phyloP scores from a whole-genome alignment of 1,284 basidiomycete genomes.

The Filobasidium uniguttulatum region DNA sequence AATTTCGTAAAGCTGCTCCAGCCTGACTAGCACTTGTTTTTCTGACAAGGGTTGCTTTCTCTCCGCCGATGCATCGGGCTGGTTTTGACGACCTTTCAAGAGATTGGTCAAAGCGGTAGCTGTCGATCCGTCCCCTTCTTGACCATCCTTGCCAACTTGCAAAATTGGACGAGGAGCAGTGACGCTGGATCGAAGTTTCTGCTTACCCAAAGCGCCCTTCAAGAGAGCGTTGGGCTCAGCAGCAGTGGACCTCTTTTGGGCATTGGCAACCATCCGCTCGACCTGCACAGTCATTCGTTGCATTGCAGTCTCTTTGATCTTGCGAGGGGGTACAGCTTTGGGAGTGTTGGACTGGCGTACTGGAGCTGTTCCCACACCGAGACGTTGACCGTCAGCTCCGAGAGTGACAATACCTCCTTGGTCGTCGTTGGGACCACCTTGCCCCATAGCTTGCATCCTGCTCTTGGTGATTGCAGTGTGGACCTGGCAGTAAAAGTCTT shows the following conservation, averaged over 20 bases:
- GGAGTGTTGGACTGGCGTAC: slow-evolving; percentile 46
- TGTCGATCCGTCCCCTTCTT: slow-evolving; percentile 32
- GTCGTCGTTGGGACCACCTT: slow-evolving; percentile 25
- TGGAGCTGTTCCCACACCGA: slow-evolving; percentile 71
- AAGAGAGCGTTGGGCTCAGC: slow-evolving; percentile 41
- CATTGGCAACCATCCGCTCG: slow-evolving; percentile 86
- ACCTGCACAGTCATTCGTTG: slow-evolving; percentile 95
- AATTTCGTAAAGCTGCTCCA: slow-evolving; percentile 78
- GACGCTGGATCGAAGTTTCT: slow-evolving; percentile 68
- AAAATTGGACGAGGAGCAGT: slow-evolving; percentile 91
- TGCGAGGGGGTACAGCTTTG: no score
- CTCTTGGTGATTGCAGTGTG: slow-evolving; percentile 70
- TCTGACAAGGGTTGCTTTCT: slow-evolving; percentile 59
- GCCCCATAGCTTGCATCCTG: slow-evolving; percentile 48
- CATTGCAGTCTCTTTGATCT: slow-evolving; percentile 74
- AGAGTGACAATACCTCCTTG: slow-evolving; percentile 71
- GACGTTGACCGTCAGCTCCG: slow-evolving; percentile 55
- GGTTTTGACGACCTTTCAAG: slow-evolving; percentile 1
- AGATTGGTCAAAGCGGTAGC: slow-evolving; percentile 26
- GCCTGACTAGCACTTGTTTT: slow-evolving; percentile 60
- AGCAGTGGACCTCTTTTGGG: slow-evolving; percentile 73
- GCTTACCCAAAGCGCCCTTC: slow-evolving; percentile 91
- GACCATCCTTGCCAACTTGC: slow-evolving; percentile 52
- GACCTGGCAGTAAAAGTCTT: slow-evolving; percentile 98
- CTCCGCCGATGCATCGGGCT: slow-evolving; percentile 34